A percentile compares a stretch with the other conserved stretches of the same genome.
Conservation (phyloP, 2,329 filamentous ascomycete genomes). For the Septoria linicola region DNA sequence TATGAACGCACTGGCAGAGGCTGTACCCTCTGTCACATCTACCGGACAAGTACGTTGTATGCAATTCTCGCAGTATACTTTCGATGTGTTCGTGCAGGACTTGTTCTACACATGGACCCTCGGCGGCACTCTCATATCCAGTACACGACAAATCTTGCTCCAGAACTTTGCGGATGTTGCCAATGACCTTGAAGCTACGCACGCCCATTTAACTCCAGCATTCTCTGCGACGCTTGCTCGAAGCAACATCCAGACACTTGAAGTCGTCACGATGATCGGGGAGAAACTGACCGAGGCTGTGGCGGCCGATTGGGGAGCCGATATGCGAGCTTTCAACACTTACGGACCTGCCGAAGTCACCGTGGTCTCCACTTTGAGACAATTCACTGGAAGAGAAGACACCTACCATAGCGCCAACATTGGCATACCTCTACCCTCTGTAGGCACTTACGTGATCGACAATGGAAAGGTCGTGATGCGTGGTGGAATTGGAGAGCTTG, state of each 20-base stretch:
- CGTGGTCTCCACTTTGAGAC: slow-evolving; percentile 20
- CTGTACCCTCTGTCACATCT: slow-evolving; percentile 13
- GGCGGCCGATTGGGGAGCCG: slow-evolving; percentile 18
- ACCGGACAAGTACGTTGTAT: slow-evolving; percentile 24
- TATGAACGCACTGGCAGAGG: slow-evolving; percentile 36
- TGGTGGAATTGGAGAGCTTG: slow-evolving; percentile 34
- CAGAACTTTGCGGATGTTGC: slow-evolving; percentile 21
- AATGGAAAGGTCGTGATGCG: slow-evolving; percentile 14
- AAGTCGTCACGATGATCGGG: slow-evolving; percentile 24
- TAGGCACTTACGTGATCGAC: slow-evolving; percentile 16
- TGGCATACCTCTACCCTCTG: slow-evolving; percentile 15
- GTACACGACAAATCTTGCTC: slow-evolving; percentile 19
- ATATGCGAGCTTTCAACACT: slow-evolving; percentile 20
- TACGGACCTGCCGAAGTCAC: slow-evolving; percentile 21
- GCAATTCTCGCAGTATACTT: slow-evolving; percentile 43
- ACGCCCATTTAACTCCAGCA: slow-evolving; percentile 21
- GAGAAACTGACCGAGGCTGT: slow-evolving; percentile 22
- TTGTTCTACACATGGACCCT: slow-evolving; percentile 22
- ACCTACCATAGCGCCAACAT: slow-evolving; percentile 20
- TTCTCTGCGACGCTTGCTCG: slow-evolving; percentile 18
- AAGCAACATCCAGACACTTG: slow-evolving; percentile 15
- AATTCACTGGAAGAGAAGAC: slow-evolving; percentile 18
- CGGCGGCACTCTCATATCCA: slow-evolving; percentile 19
- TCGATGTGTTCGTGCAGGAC: slow-evolving; percentile 44
- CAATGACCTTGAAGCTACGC: slow-evolving; percentile 20